Evolutionary conservation across 441 rosid genomes (phyloP).

Genomic region (Raphanus hybrid): DNA sequence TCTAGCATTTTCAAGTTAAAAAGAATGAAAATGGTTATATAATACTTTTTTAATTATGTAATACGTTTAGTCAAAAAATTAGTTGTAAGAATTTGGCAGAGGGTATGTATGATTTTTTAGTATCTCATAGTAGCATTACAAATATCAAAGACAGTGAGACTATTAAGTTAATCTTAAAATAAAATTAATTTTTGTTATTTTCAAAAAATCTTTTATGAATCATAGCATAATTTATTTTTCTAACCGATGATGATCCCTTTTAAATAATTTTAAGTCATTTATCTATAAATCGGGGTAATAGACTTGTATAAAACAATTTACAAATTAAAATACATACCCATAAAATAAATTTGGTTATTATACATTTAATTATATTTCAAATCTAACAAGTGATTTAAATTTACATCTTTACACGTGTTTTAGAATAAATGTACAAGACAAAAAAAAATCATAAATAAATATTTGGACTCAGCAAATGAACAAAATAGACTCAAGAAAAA

Average conservation of each 20-base stretch:
- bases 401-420: not conserved
- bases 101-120: not conserved
- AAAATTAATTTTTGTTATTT: not conserved
- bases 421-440: not conserved
- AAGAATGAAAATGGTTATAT: not conserved
- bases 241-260: not conserved
- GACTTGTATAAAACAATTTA: not conserved
- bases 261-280: not conserved
- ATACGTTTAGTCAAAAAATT: not conserved
- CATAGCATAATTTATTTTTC: not conserved
- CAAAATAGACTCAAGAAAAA: not conserved
- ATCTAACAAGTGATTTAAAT: not conserved
- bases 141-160: not conserved
- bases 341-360: not conserved
- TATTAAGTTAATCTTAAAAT: not conserved
- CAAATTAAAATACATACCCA: not conserved
- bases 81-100: not conserved
- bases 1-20: not conserved
- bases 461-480: not conserved
- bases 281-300: not conserved
- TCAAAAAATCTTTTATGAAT: not conserved
- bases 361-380: not conserved
- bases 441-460: not conserved
- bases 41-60: not conserved
- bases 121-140: not conserved